A percentile compares a stretch with the other conserved stretches of the same genome.
These are phyloP conservation scores for Xylaria sp. DNA, from an alignment of 495 filamentous ascomycete genomes.

Conservation along the genomic window DNA sequence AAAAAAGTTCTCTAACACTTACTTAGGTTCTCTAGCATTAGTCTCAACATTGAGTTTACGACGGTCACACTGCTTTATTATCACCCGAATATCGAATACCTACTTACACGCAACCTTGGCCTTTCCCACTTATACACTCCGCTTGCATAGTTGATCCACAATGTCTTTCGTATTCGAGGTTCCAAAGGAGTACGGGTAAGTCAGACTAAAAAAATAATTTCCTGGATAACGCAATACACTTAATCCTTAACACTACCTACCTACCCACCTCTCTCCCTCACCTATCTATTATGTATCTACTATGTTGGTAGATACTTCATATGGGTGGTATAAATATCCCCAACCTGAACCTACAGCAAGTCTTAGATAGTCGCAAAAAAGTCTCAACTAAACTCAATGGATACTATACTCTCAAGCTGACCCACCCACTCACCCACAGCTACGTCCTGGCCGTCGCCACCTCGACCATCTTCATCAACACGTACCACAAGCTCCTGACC, in stretches of 20 bases:
- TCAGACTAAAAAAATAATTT: not conserved
- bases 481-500: constrained; percentile 57
- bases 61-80: not conserved
- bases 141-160: not conserved
- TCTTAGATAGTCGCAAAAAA: not conserved
- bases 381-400: not conserved
- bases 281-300: not conserved
- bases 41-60: not conserved
- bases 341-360: no score
- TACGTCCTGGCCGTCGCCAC: constrained; percentile 67
- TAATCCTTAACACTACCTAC: not conserved
- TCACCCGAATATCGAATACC: not conserved
- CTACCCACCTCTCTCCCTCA: not conserved
- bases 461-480: constrained; percentile 64
- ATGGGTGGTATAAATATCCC: not conserved
- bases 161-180: constrained; percentile 38
- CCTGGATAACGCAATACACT: not conserved
- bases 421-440: constrained; percentile 32
- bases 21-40: not conserved
- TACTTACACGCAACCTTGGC: not conserved
- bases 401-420: not conserved
- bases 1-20: constrained; percentile 8
- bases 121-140: not conserved
- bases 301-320: not conserved
- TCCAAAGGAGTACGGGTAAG: constrained; percentile 55